phyloP scores from a whole-genome alignment of 2,329 filamentous ascomycete genomes.

The Stachybotrys elegans region DNA sequence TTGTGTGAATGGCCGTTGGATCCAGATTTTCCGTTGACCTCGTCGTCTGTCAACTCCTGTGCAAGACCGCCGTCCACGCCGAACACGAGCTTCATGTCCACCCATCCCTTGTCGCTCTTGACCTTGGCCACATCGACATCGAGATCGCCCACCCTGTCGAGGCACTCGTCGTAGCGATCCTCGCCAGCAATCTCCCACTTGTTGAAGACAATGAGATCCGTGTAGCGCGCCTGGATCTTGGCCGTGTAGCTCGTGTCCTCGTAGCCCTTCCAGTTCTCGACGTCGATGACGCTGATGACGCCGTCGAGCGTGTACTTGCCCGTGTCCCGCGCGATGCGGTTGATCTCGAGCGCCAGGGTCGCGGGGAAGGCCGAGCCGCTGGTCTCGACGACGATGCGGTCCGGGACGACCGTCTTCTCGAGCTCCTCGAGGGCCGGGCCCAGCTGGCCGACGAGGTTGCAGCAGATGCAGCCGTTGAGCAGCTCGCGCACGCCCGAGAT shows the following conservation, averaged over 20 bases:
- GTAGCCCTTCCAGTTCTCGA: constrained; percentile 93
- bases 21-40: constrained; percentile 19
- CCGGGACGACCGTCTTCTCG: constrained; percentile 51
- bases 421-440: constrained; percentile 75
- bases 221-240: constrained; percentile 81
- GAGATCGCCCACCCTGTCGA: constrained; percentile 75
- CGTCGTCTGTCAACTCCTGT: constrained; percentile 41
- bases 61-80: constrained; percentile 82
- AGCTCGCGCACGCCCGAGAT: constrained; percentile 90
- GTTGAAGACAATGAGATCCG: constrained; percentile 86
- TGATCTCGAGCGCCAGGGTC: constrained; percentile 86
- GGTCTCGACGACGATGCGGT: constrained; percentile 92
- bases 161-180: constrained; percentile 67
- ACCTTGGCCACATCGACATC: constrained; percentile 78
- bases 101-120: constrained; percentile 76
- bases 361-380: constrained; percentile 83
- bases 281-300: constrained; percentile 84
- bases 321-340: constrained; percentile 67
- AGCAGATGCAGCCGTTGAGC: constrained; percentile 97
- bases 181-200: constrained; percentile 83
- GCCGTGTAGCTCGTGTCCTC: constrained; percentile 88
- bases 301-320: constrained; percentile 73
- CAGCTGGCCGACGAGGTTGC: constrained; percentile 92
- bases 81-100: constrained; percentile 75
- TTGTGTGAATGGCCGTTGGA: constrained; percentile 30